Evolutionary conservation across 129 eudicot species (phyloP), one percentile per base, ranked within the genome.

Genomic region (Oenanthe sinensis): DNA sequence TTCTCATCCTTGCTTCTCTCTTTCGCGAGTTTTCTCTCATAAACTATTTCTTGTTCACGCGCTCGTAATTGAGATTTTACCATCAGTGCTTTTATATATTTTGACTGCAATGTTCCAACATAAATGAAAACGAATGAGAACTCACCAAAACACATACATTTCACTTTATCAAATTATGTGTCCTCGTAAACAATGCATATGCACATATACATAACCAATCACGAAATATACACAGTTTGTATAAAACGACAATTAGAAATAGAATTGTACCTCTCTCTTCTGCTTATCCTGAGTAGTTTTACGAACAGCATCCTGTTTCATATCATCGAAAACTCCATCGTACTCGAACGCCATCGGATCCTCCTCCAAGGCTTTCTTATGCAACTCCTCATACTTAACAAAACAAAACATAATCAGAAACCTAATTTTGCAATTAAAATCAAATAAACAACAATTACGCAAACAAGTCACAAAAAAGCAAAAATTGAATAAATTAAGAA

Each of bases 1-100:
- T 91, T 93, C 65, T 94, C 98, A 26, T 94, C 98, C 81, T 94
- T 81, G 83, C 79, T 87, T 81, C 98, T 89, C 84, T 94, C 98
- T 87, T 91, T 94, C 0, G 93, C 97, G 83, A 94, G 88, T 83
- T 94, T 91, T 83, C 93, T 94, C 85, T 95, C 97, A 33, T 91
- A 91, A 43, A 88, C 84, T 70, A 95, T 85, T 85, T 90, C 98
- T 26, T 90, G 97, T 80, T 95, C 98, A 82, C 86, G 81, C 80
- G 88, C 98, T 24, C 98, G 92, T 83, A 80, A 87, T 85, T 91
- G 91, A 26, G 96, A 89, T 80, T 92, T 91, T 17, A 90, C 91
- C 50, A 84, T 91, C 69, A 91, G 75, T 58, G 87, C 90, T 86
- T 86, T 86, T 75, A 95, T 95, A 88, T 91, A 95, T 83, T 85